phyloP scores from a whole-genome alignment of 2,329 filamentous ascomycete species.

The Aspergillus sp. region DNA sequence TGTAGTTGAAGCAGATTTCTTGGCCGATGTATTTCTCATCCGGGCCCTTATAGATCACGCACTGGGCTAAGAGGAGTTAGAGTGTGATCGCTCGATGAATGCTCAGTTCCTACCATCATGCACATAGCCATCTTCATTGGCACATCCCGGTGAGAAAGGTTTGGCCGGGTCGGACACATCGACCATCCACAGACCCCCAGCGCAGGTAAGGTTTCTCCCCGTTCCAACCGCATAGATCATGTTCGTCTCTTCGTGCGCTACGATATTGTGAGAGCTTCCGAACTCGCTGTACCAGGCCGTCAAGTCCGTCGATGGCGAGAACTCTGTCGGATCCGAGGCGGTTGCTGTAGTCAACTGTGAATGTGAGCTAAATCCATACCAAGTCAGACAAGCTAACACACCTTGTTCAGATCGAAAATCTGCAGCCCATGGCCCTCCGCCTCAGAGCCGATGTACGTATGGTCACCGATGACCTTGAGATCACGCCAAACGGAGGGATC shows the following conservation, averaged over 20 bases:
- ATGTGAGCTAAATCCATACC: not conserved
- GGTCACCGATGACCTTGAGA: conserved; percentile 19
- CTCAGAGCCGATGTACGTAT: conserved; percentile 21
- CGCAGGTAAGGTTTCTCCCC: conserved; percentile 12
- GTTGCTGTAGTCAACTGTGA: not conserved
- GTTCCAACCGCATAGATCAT: conserved; percentile 21
- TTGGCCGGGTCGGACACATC: conserved; percentile 20
- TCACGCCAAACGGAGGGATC: conserved; percentile 15
- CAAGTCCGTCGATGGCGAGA: conserved; percentile 12
- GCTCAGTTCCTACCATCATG: conserved; percentile 13
- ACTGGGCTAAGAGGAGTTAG: conserved; percentile 15
- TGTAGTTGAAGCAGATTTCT: conserved; percentile 24
- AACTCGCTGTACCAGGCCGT: conserved; percentile 19
- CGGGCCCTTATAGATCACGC: conserved; percentile 19
- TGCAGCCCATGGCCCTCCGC: conserved; percentile 18
- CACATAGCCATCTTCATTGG: conserved; percentile 20
- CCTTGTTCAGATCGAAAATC: conserved; percentile 22
- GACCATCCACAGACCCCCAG: conserved; percentile 21
- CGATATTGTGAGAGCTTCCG: conserved; percentile 22
- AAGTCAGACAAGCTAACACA: not conserved
- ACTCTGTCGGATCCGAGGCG: conserved; percentile 10
- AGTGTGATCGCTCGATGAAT: too few relatives aligned
- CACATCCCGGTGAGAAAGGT: conserved; percentile 18
- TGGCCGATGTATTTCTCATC: conserved; percentile 15
- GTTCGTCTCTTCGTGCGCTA: conserved; percentile 18